These are phyloP conservation scores for Colletotrichum australisinense DNA, from an alignment of 2,329 filamentous ascomycete species.

Conservation along the genomic window DNA sequence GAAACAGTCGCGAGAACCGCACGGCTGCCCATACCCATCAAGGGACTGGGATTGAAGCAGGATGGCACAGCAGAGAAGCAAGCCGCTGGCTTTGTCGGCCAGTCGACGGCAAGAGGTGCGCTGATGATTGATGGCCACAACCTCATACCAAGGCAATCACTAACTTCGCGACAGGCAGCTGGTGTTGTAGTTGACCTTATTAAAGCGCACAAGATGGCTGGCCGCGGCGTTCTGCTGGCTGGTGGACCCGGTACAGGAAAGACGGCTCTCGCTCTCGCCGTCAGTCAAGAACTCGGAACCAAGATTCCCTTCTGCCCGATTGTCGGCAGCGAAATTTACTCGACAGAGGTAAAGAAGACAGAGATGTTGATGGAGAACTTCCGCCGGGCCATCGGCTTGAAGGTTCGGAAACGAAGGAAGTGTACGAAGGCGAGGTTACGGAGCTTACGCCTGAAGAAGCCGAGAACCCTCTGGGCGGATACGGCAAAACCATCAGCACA, in stretches of 20 bases:
- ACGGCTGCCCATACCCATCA: conserved; percentile 98
- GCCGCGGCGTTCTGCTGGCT: conserved; percentile 90
- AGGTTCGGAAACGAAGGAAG: conserved; percentile 99
- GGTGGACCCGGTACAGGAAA: conserved; percentile 97
- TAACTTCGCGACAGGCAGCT: conserved; percentile 72
- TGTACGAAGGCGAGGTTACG: conserved; percentile 98
- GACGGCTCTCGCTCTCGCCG: conserved; percentile 91
- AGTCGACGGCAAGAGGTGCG: conserved; percentile 86
- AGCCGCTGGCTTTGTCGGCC: conserved; percentile 88
- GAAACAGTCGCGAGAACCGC: conserved; percentile 92
- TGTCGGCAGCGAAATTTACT: conserved; percentile 97
- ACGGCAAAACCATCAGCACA: conserved; percentile 97
- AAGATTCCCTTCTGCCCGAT: conserved; percentile 99
- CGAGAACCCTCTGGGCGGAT: conserved; percentile 95
- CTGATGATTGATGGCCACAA: background rate
- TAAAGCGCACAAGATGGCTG: conserved; percentile 96
- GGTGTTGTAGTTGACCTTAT: conserved; percentile 97
- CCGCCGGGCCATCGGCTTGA: conserved; percentile 92
- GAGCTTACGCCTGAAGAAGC: conserved; percentile 98
- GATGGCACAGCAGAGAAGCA: conserved; percentile 89
- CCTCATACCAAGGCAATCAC: background rate
- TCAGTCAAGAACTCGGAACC: conserved; percentile 96
- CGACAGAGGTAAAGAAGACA: conserved; percentile 98
- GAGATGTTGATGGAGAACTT: conserved; percentile 99
- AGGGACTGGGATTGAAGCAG: conserved; percentile 85